Percentiles rank a stretch among this genome's conserved stretches.
Evolutionary conservation across 768 basidiomycete species (phyloP).

Genomic region (Gymnopilus dilepis): DNA sequence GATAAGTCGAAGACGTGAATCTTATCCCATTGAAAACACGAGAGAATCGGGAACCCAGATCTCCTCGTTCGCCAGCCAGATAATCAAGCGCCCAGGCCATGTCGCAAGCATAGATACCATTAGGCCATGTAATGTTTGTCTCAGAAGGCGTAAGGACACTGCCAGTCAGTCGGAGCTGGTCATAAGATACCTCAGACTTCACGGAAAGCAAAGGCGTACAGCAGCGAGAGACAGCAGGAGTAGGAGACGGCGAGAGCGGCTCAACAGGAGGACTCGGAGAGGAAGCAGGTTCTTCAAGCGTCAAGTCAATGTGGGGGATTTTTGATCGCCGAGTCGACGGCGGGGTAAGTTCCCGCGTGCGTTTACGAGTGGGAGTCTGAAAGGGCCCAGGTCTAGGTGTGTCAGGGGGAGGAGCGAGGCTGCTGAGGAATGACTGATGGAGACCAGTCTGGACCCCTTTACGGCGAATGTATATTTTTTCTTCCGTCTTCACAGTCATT

Average conservation of each 20-base stretch:
- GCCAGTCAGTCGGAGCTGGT: neutral
- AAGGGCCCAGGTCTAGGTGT: neutral
- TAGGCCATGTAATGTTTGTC: neutral
- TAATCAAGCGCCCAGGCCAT: neutral
- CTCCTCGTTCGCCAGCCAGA: neutral
- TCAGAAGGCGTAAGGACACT: neutral
- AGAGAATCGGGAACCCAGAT: neutral
- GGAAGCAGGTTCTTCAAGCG: neutral
- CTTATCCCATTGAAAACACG: neutral
- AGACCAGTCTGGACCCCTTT: neutral
- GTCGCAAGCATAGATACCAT: conserved; percentile 1
- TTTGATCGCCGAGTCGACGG: neutral
- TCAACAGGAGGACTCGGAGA: neutral
- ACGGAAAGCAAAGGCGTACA: neutral
- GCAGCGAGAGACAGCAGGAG: neutral
- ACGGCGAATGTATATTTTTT: conserved; percentile 1
- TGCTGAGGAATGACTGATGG: neutral
- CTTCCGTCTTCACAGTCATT: conserved; percentile 7
- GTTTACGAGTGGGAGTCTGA: neutral
- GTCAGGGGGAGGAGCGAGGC: neutral
- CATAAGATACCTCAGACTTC: neutral
- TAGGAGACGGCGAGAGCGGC: neutral
- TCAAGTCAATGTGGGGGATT: conserved; percentile 1
- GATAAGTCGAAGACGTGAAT: conserved; percentile 1
- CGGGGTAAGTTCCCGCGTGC: neutral